Evolutionary conservation across 225 moss, liverwort and hornwort genomes (phyloP).

Genomic region (Bryoerythrophyllum caledonicum): DNA sequence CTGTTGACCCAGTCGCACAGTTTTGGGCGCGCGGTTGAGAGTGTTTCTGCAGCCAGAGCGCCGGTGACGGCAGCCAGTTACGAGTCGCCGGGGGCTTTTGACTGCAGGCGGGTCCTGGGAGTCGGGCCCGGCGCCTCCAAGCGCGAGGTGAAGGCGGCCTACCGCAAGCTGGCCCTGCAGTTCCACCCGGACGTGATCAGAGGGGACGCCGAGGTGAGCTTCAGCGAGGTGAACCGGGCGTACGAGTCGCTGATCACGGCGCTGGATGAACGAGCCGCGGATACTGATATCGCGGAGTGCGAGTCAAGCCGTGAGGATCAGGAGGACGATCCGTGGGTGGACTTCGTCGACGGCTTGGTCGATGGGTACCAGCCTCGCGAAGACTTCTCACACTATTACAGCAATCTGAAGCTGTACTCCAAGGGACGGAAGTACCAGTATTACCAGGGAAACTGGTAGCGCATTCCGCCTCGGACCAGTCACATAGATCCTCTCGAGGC

Average conservation of each 20-base stretch:
- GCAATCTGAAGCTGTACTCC: constrained; percentile 32
- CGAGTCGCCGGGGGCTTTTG: constrained; percentile 5
- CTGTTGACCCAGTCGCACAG: constrained; percentile 7
- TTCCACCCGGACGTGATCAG: constrained; percentile 56
- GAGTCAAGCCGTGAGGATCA: no score
- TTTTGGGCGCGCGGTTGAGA: constrained; percentile 12
- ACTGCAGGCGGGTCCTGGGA: constrained; percentile 41
- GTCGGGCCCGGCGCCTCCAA: constrained; percentile 44
- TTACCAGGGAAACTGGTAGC: constrained; percentile 6
- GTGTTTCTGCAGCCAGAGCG: background rate
- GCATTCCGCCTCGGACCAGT: background rate
- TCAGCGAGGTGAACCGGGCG: constrained; percentile 49
- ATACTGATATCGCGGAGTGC: no score
- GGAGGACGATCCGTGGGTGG: constrained; percentile 25
- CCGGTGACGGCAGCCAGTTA: no score
- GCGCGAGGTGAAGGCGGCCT: constrained; percentile 49
- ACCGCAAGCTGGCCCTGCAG: constrained; percentile 51
- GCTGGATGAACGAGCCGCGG: no score
- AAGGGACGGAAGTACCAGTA: constrained; percentile 22
- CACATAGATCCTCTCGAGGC: no score
- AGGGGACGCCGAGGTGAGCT: constrained; percentile 25
- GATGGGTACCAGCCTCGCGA: constrained; percentile 24
- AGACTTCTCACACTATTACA: constrained; percentile 32
- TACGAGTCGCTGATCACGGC: constrained; percentile 44
- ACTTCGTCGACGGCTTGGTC: constrained; percentile 2